A percentile compares a stretch with the other conserved stretches of the same genome.
Conservation (phyloP, 2,329 filamentous ascomycete species). For the Paecilomyces formosus region DNA sequence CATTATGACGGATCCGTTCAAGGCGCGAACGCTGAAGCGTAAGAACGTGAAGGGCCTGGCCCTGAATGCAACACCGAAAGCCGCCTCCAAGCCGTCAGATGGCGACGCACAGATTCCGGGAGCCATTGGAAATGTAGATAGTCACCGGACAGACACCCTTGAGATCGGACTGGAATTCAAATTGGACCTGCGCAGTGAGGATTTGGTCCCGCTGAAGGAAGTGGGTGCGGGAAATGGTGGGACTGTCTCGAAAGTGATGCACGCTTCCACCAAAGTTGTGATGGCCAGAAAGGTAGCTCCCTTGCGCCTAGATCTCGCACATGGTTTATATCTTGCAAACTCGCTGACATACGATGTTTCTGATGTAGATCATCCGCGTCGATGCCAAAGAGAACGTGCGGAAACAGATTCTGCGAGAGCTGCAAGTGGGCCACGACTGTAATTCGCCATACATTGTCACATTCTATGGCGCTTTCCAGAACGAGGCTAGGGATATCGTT, state of each 20-base stretch:
- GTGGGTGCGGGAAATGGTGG: constrained; percentile 93
- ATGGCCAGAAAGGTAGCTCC: constrained; percentile 87
- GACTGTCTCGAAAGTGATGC: constrained; percentile 95
- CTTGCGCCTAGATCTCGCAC: neutral
- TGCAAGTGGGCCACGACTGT: constrained; percentile 98
- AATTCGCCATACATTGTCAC: constrained; percentile 95
- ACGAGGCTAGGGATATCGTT: constrained; percentile 93
- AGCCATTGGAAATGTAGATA: constrained; percentile 50
- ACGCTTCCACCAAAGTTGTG: constrained; percentile 85
- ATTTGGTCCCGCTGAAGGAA: constrained; percentile 88
- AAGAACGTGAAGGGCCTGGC: constrained; percentile 98
- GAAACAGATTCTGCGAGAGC: constrained; percentile 91
- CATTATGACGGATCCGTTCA: constrained; percentile 54
- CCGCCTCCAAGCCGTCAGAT: constrained; percentile 61
- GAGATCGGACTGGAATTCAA: constrained; percentile 98
- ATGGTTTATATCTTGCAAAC: neutral
- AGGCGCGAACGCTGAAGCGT: constrained; percentile 81
- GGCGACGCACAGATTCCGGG: constrained; percentile 59
- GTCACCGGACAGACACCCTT: constrained; percentile 61
- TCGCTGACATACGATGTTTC: neutral
- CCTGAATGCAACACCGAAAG: constrained; percentile 69
- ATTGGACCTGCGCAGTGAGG: constrained; percentile 82
- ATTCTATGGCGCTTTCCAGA: constrained; percentile 95
- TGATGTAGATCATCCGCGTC: constrained; percentile 79
- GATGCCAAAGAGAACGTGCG: constrained; percentile 96